Conservation (phyloP, 2,329 filamentous ascomycete genomes). For the Pyrenochaeta sp. region DNA sequence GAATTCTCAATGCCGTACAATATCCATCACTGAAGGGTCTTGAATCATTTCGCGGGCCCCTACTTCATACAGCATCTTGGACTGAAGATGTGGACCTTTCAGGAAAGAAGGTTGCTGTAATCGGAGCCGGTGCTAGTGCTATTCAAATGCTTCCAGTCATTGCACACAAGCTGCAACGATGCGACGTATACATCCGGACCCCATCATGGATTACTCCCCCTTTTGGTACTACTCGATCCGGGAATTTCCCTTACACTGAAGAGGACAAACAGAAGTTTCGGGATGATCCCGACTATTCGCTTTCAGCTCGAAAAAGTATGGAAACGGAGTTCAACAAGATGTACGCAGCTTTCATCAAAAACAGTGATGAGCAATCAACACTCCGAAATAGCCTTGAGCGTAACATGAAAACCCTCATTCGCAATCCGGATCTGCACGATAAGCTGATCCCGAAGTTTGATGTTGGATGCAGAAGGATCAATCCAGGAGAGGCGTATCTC, state of each 20-base stretch:
- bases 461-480: neutral
- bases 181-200: constrained; percentile 5
- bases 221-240: neutral
- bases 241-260: neutral
- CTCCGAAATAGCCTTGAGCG: neutral
- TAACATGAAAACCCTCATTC: neutral
- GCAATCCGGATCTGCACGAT: neutral
- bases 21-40: constrained; percentile 1
- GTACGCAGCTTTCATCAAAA: neutral
- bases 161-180: neutral
- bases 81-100: constrained; percentile 14
- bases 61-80: constrained; percentile 6
- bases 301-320: constrained; percentile 2
- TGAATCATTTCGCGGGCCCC: neutral
- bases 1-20: constrained; percentile 1
- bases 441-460: constrained; percentile 1
- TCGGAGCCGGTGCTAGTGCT: constrained; percentile 41
- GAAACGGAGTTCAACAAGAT: neutral
- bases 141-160: constrained; percentile 5
- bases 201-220: constrained; percentile 5
- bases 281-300: constrained; percentile 1
- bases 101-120: constrained; percentile 38
- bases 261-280: constrained; percentile 1
- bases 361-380: neutral
- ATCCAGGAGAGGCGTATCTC: constrained; percentile 1